Evolutionary conservation across 2,329 filamentous ascomycete genomes (phyloP), one percentile per base, ranked within the genome.

Genomic region (Epichloe gansuensis): DNA sequence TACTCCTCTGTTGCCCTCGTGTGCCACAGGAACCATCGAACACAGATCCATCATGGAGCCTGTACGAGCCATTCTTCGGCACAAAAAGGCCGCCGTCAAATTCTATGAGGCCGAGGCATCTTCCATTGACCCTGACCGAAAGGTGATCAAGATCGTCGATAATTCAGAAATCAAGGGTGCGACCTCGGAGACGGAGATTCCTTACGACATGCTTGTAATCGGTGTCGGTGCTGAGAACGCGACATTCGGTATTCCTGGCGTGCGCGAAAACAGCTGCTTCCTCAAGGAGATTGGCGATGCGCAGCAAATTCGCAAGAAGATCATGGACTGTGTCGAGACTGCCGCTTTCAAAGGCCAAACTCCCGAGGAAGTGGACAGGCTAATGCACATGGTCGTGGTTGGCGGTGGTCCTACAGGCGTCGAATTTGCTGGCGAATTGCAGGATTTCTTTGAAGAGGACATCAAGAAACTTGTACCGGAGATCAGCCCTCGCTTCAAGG

Each of bases 21-120:
- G 93, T 74, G 97, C 93, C 50, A 96, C 91, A 60, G 93, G 93
- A 64, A 86, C 89, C 62, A 93, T 98, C 70, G 93, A 98, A 78
- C 93, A 97, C 76, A 89, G 93, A 69, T 97, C 91, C 66, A 98
- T 98, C 72, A 98, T 98, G 93, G 93, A 98, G 76, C 93, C 93
- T 53, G 86, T 98, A 63, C 89, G 93, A 67, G 89, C 93, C 69
- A 95, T 98, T 69, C 80, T 95, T 61, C 88, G 91, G 65, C 87
- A 93, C 75, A 97, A 97, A 81, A 90, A 88, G 74, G 86, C 88
- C 58, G 80, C 84, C 48, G 93, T 95, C 69, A 93, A 90, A 72
- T 98, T 86, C 80, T 98, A 95, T 78, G 93, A 98, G 79, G 93
- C 93, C 60, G 91, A 97, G 69, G 90, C 89, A 54, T 95, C 87